phyloP scores from a whole-genome alignment of 2,329 filamentous ascomycete genomes.

The Aspergillus ochraceus region DNA sequence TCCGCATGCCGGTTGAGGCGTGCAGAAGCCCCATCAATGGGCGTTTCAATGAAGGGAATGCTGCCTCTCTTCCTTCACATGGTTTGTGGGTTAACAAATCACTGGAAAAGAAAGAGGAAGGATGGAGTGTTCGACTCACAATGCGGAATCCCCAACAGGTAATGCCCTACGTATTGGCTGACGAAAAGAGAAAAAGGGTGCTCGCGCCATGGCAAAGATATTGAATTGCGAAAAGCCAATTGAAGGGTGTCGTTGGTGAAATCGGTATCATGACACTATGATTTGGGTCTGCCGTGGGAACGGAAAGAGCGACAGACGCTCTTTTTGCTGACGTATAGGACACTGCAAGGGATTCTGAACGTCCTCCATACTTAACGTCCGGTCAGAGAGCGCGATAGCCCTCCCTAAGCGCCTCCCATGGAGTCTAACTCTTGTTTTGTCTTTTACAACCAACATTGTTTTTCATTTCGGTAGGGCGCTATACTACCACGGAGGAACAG shows the following conservation, averaged over 20 bases:
- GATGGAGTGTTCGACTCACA: constrained; percentile 23
- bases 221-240: constrained; percentile 3
- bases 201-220: constrained; percentile 26
- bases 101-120: neutral
- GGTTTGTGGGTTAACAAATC: neutral
- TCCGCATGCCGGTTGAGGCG: constrained; percentile 48
- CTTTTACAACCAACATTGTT: too few relatives aligned
- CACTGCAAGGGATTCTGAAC: too few relatives aligned
- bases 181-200: constrained; percentile 33
- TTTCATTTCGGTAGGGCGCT: too few relatives aligned
- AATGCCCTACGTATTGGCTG: constrained; percentile 21
- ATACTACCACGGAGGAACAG: too few relatives aligned
- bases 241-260: constrained; percentile 16
- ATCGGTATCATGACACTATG: neutral
- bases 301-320: constrained; percentile 11
- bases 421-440: too few relatives aligned
- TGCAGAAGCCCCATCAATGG: constrained; percentile 31
- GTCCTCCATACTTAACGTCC: too few relatives aligned
- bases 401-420: too few relatives aligned
- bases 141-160: constrained; percentile 10
- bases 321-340: neutral
- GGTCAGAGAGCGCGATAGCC: too few relatives aligned
- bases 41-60: constrained; percentile 37
- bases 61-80: constrained; percentile 14
- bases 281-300: neutral